phyloP scores from a whole-genome alignment of 1,284 basidiomycete genomes.

The Hypsizygus ulmarius region DNA sequence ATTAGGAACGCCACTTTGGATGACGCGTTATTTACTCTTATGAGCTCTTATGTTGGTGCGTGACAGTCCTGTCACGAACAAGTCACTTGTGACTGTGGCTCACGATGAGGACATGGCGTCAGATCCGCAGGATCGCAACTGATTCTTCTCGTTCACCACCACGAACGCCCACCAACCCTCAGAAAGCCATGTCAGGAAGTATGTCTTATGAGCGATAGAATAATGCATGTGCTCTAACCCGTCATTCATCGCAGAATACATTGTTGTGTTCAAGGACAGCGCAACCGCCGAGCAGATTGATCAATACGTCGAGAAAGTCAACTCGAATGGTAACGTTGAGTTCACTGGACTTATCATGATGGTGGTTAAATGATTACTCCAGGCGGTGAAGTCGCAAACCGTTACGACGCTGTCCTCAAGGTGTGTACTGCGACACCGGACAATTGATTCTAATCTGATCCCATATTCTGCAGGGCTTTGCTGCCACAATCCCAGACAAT shows the following conservation, averaged over 20 bases:
- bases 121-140: conserved; percentile 8
- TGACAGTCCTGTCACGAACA: conserved; percentile 1
- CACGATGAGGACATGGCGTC: conserved; percentile 9
- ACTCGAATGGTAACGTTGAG: conserved; percentile 33
- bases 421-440: conserved; percentile 18
- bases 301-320: conserved; percentile 40
- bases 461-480: conserved; percentile 44
- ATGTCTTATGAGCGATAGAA: conserved; percentile 1
- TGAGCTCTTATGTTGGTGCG: conserved; percentile 2
- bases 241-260: conserved; percentile 39
- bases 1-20: background rate
- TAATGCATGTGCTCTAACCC: background rate
- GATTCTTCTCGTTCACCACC: conserved; percentile 11
- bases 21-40: conserved; percentile 7
- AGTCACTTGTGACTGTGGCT: conserved; percentile 1
- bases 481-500: conserved; percentile 45
- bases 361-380: background rate
- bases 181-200: conserved; percentile 22
- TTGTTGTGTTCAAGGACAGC: conserved; percentile 56
- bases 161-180: background rate
- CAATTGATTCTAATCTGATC: background rate
- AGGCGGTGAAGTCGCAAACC: conserved; percentile 45
- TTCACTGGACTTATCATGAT: background rate
- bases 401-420: conserved; percentile 37
- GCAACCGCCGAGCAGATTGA: conserved; percentile 44